Base-by-base conservation (phyloP, 75 land plant genomes). In the Adiantum capillusveneris region DNA sequence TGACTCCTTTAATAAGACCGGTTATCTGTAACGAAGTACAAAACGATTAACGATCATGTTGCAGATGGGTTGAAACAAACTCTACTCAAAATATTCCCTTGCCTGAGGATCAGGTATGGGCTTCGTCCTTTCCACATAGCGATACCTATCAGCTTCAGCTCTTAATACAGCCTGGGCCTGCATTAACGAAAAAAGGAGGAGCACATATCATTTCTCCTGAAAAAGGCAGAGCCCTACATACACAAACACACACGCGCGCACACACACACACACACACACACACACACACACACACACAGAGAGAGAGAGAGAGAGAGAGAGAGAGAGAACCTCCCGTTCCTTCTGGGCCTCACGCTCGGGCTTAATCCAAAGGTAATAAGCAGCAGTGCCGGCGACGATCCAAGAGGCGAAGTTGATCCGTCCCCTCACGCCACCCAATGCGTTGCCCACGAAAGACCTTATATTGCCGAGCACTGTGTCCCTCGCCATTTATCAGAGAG, bases 281-380 rank as follows among this genome's bases (percentile, higher is more conserved):
- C n/a, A n/a, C n/a, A n/a, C n/a, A n/a, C n/a, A n/a, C n/a, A n/a
- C n/a, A n/a, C n/a, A n/a, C n/a, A n/a, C n/a, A n/a, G n/a, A n/a
- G n/a, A n/a, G n/a, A n/a, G n/a, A n/a, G n/a, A n/a, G n/a, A n/a
- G n/a, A n/a, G n/a, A n/a, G n/a, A n/a, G n/a, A n/a, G n/a, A n/a
- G n/a, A n/a, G n/a, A n/a, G n/a, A 30, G 6, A 24, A 82, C 93
- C 97, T 84, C 72, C 44, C 85, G 89, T 36, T 88, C 78, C 61
- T 60, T 67, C 58, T 68, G 75, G 56, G 74, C 81, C 6, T 88
- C 86, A 49, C 74, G 75, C 13, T 81, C 84, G 27, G 97, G 97
- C 39, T 82, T 88, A 56, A 92, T 72, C 97, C 97, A 92, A 24
- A 92, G 79, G 41, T 58, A 88, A 62, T 92, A 92, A 7, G 89